Evolutionary conservation across 2,329 filamentous ascomycete species (phyloP).

Genomic region (Diaporthe aspalathi): DNA sequence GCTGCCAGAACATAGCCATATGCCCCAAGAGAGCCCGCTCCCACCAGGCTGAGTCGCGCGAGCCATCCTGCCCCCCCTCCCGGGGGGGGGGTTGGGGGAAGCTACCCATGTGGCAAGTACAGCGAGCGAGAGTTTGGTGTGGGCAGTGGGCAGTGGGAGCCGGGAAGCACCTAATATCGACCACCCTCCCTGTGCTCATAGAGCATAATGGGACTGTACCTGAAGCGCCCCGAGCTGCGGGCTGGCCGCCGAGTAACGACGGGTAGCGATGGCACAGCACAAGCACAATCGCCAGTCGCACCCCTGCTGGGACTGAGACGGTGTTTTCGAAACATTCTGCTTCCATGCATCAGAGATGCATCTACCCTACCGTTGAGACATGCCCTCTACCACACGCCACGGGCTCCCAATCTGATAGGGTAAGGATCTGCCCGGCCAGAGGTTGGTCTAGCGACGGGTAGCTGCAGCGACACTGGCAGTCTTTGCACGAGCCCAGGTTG

Average conservation of each 20-base stretch:
- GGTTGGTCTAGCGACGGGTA: slow-evolving; percentile 52
- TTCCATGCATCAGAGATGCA: slow-evolving; percentile 60
- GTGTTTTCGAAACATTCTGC: slow-evolving; percentile 43
- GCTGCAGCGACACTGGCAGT: slow-evolving; percentile 52
- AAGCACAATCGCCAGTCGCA: slow-evolving; percentile 26
- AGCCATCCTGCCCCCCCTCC: background rate
- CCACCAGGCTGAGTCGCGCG: background rate
- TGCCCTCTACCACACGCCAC: slow-evolving; percentile 60
- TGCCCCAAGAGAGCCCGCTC: background rate
- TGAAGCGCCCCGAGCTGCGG: slow-evolving; percentile 33
- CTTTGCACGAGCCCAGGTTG: slow-evolving; percentile 49
- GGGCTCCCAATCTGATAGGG: slow-evolving; percentile 56
- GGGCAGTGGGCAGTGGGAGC: background rate
- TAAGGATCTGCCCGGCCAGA: slow-evolving; percentile 51
- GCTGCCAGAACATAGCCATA: slow-evolving; percentile 4
- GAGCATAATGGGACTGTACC: slow-evolving; percentile 22
- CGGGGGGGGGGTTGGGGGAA: background rate
- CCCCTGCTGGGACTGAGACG: slow-evolving; percentile 36
- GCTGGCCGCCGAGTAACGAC: slow-evolving; percentile 32
- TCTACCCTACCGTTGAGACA: slow-evolving; percentile 58
- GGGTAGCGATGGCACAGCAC: slow-evolving; percentile 31
- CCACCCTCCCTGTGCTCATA: slow-evolving; percentile 37
- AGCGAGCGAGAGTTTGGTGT: slow-evolving; percentile 2
- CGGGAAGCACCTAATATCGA: background rate
- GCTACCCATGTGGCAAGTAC: background rate